Evolutionary conservation across 2,329 filamentous ascomycete species (phyloP).

Genomic region (Penicillium sp.): DNA sequence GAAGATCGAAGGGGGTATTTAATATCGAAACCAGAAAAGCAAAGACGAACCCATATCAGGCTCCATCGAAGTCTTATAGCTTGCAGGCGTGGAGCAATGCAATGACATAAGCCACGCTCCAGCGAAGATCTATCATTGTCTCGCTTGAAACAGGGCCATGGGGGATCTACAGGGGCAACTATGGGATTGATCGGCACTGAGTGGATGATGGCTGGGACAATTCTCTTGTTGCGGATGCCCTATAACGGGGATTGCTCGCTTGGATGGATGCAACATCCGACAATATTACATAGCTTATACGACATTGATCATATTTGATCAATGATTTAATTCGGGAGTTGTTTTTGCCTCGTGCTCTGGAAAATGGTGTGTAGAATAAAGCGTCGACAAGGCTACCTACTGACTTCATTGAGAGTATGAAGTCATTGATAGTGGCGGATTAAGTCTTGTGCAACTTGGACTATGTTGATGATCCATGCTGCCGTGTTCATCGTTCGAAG

Average conservation of each 20-base stretch:
- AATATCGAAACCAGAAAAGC: background rate
- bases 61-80: constrained; percentile 6
- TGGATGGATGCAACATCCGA: background rate
- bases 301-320: background rate
- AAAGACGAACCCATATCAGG: background rate
- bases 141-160: constrained; percentile 1
- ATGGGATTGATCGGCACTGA: constrained; percentile 1
- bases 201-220: constrained; percentile 1
- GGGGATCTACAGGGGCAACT: constrained; percentile 8
- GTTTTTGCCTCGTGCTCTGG: background rate
- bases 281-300: background rate
- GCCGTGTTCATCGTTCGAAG: background rate
- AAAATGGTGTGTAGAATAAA: background rate
- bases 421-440: background rate
- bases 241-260: background rate
- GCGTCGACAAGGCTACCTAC: background rate
- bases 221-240: background rate
- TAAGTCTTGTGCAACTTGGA: background rate
- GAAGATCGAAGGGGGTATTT: background rate
- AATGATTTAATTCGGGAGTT: background rate
- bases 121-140: constrained; percentile 1
- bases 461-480: background rate
- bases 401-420: background rate
- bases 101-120: background rate
- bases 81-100: background rate